These are phyloP conservation scores for Picochlorum sp. DNA, from an alignment of 139 green algal species.

Conservation along the genomic window DNA sequence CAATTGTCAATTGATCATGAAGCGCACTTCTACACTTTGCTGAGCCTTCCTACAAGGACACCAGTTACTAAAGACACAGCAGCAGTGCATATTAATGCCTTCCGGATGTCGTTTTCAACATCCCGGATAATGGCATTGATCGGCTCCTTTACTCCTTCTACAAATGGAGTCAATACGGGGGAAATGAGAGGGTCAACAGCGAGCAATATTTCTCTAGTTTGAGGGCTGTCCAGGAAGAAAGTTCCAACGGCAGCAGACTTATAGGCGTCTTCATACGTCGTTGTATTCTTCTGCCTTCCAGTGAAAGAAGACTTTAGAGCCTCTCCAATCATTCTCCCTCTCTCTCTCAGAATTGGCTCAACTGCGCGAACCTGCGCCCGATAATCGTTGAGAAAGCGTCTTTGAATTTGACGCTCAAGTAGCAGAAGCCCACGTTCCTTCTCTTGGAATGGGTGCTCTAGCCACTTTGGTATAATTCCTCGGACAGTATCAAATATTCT, in stretches of 20 bases:
- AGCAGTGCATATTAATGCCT: background rate
- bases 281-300: background rate
- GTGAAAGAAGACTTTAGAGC: slow-evolving; percentile 3
- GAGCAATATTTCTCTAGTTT: slow-evolving; percentile 1
- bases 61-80: background rate
- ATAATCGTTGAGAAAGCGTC: slow-evolving; percentile 13
- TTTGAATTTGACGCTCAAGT: slow-evolving; percentile 10
- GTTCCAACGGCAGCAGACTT: background rate
- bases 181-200: slow-evolving; percentile 17
- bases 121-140: slow-evolving; percentile 6
- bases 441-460: background rate
- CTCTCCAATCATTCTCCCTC: slow-evolving; percentile 11
- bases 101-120: background rate
- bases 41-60: background rate
- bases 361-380: slow-evolving; percentile 1
- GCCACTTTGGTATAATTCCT: background rate
- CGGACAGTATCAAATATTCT: background rate
- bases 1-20: background rate
- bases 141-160: slow-evolving; percentile 15
- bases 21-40: no score
- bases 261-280: slow-evolving; percentile 5
- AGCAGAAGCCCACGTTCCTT: slow-evolving; percentile 4
- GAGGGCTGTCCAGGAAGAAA: background rate
- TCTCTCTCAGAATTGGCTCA: slow-evolving; percentile 12
- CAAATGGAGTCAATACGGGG: slow-evolving; percentile 18